Evolutionary conservation across 352 stramenopile species (phyloP), one percentile per base, ranked within the genome.

Genomic region (Pythium graminicola): DNA sequence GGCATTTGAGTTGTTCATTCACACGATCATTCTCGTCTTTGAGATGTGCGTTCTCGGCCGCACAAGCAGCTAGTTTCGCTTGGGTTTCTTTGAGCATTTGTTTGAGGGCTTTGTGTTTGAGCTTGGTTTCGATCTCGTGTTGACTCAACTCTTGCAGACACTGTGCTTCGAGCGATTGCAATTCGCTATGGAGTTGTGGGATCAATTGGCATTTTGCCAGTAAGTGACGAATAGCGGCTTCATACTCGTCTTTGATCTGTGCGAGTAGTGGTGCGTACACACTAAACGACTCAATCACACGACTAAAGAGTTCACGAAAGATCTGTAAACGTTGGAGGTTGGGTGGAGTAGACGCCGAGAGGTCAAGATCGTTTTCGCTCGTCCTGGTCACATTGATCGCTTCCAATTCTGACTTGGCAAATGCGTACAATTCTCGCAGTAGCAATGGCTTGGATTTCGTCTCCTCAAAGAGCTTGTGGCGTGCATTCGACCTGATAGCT

Each of bases 241-340:
- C 80, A 45, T 90, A 88, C 20, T 86, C 80, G 44, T 74, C 61
- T 27, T 83, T 68, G 47, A 90, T 76, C 17, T 68, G 63, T n/a
- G 71, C 50, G 26, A 90, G 39, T n/a, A 87, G 42, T 1, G 76
- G 76, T 9, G 75, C 67, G 41, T 87, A 89, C 19, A 85, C 72
- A 13, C 47, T 85, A 52, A 89, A 89, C 17, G 67, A 60, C 10
- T 67, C 65, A 19, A 87, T 85, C 0, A 86, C 35, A 11, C 67
- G 65, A 28, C 70, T 39, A 10, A 89, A 81, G 2, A 73, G 52
- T 42, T 76, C 50, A 4, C 74, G 71, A 42, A 81, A 85, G 3
- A 86, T 64, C 26, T 85, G 72, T 2, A 89, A 64, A 0, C 79
- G 64, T 28, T 62, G 50, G 2, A 85, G 50, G 59, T 67, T 69